phyloP scores from a whole-genome alignment of 106 monocot genomes.

The Dendrobium catenatum region DNA sequence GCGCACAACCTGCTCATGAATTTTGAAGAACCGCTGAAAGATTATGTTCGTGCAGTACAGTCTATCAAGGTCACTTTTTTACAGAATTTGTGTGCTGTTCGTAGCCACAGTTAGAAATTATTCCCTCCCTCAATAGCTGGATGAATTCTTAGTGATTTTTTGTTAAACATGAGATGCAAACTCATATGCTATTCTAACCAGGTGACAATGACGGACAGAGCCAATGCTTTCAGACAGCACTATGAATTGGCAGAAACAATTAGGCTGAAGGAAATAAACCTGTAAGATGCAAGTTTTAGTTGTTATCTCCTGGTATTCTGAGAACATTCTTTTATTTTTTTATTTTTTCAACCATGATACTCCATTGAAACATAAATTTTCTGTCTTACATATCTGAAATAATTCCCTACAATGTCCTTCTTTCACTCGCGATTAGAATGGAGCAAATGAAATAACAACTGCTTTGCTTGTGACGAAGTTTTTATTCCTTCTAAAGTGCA shows the following conservation, averaged over 20 bases:
- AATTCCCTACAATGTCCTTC: no score
- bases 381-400: no score
- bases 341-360: background rate
- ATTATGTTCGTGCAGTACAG: conserved; percentile 90
- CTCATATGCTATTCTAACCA: conserved; percentile 14
- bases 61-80: conserved; percentile 76
- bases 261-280: conserved; percentile 86
- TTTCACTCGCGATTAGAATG: no score
- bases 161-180: background rate
- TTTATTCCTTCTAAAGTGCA: no score
- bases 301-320: background rate
- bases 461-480: no score
- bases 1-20: conserved; percentile 92
- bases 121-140: no score
- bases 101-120: background rate
- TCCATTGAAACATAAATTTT: no score
- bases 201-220: conserved; percentile 90
- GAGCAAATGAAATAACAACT: no score
- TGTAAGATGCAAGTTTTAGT: conserved; percentile 46
- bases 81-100: background rate
- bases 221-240: conserved; percentile 92
- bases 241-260: conserved; percentile 80
- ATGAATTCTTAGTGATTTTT: background rate
- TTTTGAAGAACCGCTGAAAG: conserved; percentile 97
- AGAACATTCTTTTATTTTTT: background rate